Evolutionary conservation across 768 basidiomycete genomes (phyloP).

Genomic region (Brasilioporus rufonigricans): DNA sequence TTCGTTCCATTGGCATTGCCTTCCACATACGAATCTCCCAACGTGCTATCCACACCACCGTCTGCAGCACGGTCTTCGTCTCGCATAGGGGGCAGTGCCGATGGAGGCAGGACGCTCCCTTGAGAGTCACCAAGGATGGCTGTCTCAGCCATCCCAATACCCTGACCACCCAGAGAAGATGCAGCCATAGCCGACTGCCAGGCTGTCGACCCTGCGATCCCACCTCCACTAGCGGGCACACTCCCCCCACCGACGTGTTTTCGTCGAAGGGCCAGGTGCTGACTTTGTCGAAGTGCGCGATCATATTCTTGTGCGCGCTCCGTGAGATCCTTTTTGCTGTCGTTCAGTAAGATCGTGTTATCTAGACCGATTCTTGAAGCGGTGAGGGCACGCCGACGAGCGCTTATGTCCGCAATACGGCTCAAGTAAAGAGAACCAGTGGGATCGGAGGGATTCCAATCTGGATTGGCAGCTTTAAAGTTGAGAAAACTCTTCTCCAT

Average conservation of each 20-base stretch:
- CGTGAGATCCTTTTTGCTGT: slow-evolving; percentile 35
- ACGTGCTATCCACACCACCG: slow-evolving; percentile 56
- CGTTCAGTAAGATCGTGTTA: slow-evolving; percentile 30
- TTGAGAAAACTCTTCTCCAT: slow-evolving; percentile 99
- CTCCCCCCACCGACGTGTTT: slow-evolving; percentile 31
- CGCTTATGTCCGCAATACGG: slow-evolving; percentile 71
- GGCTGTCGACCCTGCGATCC: slow-evolving; percentile 47
- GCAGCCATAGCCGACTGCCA: slow-evolving; percentile 44
- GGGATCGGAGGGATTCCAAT: slow-evolving; percentile 92
- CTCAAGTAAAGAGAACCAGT: slow-evolving; percentile 88
- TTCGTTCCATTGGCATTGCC: slow-evolving; percentile 45
- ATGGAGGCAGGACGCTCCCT: slow-evolving; percentile 41
- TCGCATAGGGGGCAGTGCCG: slow-evolving; percentile 26
- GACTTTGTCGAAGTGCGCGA: slow-evolving; percentile 69
- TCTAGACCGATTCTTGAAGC: slow-evolving; percentile 29
- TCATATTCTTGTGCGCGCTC: slow-evolving; percentile 75
- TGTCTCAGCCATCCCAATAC: slow-evolving; percentile 59
- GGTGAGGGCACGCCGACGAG: slow-evolving; percentile 37
- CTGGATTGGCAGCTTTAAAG: slow-evolving; percentile 95
- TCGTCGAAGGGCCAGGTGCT: slow-evolving; percentile 47
- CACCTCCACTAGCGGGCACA: slow-evolving; percentile 41
- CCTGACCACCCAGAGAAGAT: slow-evolving; percentile 41
- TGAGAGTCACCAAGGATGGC: slow-evolving; percentile 76
- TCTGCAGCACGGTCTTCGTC: slow-evolving; percentile 50
- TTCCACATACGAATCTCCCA: slow-evolving; percentile 75